Conservation (phyloP, 352 stramenopile species). For the Phytophthora kernoviae region DNA sequence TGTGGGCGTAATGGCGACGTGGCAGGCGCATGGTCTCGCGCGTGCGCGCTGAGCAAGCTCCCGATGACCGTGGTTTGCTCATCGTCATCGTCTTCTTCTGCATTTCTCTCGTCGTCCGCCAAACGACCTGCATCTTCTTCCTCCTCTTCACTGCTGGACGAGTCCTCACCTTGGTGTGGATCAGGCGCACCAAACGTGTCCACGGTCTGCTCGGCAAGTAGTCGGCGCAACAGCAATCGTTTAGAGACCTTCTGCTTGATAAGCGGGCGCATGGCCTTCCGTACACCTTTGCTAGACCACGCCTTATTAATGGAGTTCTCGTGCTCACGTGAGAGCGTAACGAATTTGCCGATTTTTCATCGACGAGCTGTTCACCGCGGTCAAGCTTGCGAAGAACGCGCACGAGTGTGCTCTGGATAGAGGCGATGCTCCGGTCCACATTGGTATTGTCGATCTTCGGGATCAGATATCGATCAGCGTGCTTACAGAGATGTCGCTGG, state of each 20-base stretch:
- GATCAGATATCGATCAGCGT: slow-evolving; percentile 85
- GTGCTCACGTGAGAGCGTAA: slow-evolving; percentile 85
- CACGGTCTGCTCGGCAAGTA: slow-evolving; percentile 77
- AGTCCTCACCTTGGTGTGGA: slow-evolving; percentile 53
- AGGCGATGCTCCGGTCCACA: slow-evolving; percentile 84
- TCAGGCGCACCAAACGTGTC: slow-evolving; percentile 34
- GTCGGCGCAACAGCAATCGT: slow-evolving; percentile 69
- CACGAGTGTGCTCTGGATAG: slow-evolving; percentile 86
- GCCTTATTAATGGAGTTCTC: slow-evolving; percentile 90
- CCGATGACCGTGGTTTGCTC: slow-evolving; percentile 83
- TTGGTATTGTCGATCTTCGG: slow-evolving; percentile 92
- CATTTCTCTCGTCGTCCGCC: slow-evolving; percentile 52
- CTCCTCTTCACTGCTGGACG: slow-evolving; percentile 81
- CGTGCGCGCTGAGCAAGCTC: slow-evolving; percentile 75
- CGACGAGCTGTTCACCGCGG: slow-evolving; percentile 72
- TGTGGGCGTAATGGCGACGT: slow-evolving; percentile 11
- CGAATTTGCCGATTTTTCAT: slow-evolving; percentile 85
- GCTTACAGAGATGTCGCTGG: slow-evolving; percentile 85
- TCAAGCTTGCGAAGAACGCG: slow-evolving; percentile 83
- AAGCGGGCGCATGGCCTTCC: slow-evolving; percentile 85
- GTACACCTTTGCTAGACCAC: slow-evolving; percentile 86
- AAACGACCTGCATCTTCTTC: slow-evolving; percentile 52
- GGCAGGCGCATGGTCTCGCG: slow-evolving; percentile 48
- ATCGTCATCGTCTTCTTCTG: slow-evolving; percentile 70
- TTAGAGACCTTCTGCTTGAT: slow-evolving; percentile 90